Conservation (phyloP, 805 yeast genomes). For the Starmerella tilneyi region DNA sequence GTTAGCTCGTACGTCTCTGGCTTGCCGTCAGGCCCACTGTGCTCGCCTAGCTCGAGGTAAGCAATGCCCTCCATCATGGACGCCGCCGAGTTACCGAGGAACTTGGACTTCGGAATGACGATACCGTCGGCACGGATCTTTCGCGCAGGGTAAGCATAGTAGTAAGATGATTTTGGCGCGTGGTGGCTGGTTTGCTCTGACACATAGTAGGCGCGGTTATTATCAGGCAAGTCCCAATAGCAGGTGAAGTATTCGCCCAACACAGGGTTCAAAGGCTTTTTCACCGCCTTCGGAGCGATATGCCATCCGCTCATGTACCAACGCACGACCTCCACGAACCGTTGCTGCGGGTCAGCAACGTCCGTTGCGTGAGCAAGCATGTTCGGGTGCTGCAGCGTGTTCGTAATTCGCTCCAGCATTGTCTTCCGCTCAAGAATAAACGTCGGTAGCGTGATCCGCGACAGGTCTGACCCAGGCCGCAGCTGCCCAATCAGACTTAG, state of each 20-base stretch:
- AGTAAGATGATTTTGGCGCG: slow-evolving; percentile 95
- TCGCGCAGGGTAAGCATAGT: slow-evolving; percentile 71
- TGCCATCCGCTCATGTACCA: slow-evolving; percentile 98
- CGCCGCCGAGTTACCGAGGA: slow-evolving; percentile 92
- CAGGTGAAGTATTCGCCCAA: slow-evolving; percentile 84
- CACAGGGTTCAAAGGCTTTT: slow-evolving; percentile 92
- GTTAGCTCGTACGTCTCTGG: slow-evolving; percentile 68
- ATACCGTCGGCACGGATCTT: slow-evolving; percentile 82
- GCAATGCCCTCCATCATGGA: slow-evolving; percentile 93
- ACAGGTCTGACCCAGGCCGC: slow-evolving; percentile 83
- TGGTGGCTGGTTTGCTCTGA: slow-evolving; percentile 96
- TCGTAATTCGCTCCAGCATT: slow-evolving; percentile 91
- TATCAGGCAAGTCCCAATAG: slow-evolving; percentile 80
- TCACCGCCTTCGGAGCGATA: slow-evolving; percentile 96
- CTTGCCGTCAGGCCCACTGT: slow-evolving; percentile 35
- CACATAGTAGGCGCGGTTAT: slow-evolving; percentile 63
- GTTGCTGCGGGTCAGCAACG: slow-evolving; percentile 46
- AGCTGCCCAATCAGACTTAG: slow-evolving; percentile 82
- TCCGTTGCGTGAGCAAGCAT: slow-evolving; percentile 59
- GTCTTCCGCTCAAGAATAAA: slow-evolving; percentile 90
- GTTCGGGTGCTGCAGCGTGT: slow-evolving; percentile 67
- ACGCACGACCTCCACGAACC: slow-evolving; percentile 64
- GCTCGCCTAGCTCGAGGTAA: slow-evolving; percentile 45
- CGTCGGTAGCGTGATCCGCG: slow-evolving; percentile 88
- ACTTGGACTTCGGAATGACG: slow-evolving; percentile 74